Base-by-base conservation (phyloP, 352 stramenopile genomes). In the Saprolegnia diclina region DNA sequence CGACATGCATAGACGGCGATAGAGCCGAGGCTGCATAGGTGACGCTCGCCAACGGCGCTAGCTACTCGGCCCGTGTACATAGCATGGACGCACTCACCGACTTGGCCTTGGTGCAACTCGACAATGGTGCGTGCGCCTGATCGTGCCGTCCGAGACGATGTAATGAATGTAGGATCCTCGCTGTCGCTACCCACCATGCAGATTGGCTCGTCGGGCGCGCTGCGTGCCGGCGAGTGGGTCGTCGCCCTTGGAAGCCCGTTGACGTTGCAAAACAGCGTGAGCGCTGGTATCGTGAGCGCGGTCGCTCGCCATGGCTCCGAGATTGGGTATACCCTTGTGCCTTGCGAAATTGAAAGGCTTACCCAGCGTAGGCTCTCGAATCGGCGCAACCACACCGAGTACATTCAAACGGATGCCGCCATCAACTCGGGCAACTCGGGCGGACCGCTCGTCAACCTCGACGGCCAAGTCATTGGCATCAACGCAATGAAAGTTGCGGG, bases 401-500 rank as follows among this genome's bases (percentile, higher is more conserved):
- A 95, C 74, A 96, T 98, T 64, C 92, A 98, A 76, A 98, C 92
- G 22, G 92, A 98, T 77, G 92, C 92, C 10, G 92, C 92, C 22
- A 97, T 98, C 67, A 97, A 97, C 74, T 75, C 83, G 38, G 92
- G 92, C 54, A 98, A 98, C 73, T 97, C 87, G 61, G 92, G 92
- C 21, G 92, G 92, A 0, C 92, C 92, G n/a, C 84, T 98, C 37
- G 86, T 98, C 53, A 96, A 97, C 71, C 67, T 98, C 44, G 88
- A 97, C 66, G 92, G 92, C 26, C 78, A 97, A 45, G 91, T 98
- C 32, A 95, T 98, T 54, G 92, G 92, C 40, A 98, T 98, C 73
- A 98, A 98, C 76, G 95, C 89, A 9, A 95, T 98, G 82, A 97
- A 97, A 73, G 84, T 97, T n/a, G 81, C 89, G 65, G 83, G 85